Percentiles rank a stretch among this genome's conserved stretches.
phyloP scores from a whole-genome alignment of 768 basidiomycete species.

The Mycena amicta region DNA sequence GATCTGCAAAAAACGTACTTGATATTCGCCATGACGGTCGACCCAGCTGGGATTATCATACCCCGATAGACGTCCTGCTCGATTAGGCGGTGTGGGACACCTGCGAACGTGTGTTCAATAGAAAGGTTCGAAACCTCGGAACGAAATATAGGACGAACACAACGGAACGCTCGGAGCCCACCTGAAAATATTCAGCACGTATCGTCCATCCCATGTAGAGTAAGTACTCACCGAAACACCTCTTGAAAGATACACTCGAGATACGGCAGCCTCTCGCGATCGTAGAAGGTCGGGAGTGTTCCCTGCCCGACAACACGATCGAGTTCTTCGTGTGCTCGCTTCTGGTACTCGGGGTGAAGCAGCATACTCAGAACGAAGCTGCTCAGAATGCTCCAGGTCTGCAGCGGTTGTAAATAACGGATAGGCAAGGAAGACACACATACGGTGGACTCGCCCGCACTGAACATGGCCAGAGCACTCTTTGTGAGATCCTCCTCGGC shows the following conservation, averaged over 20 bases:
- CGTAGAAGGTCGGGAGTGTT: slow-evolving; percentile 23
- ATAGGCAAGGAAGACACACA: background rate
- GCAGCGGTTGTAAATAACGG: background rate
- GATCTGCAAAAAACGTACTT: slow-evolving; percentile 26
- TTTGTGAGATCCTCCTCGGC: slow-evolving; percentile 19
- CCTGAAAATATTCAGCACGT: too few relatives aligned
- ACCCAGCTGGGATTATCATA: slow-evolving; percentile 37
- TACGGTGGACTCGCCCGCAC: slow-evolving; percentile 23
- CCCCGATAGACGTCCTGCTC: slow-evolving; percentile 38
- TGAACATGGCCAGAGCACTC: slow-evolving; percentile 18
- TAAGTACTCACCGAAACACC: slow-evolving; percentile 19
- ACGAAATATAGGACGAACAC: slow-evolving; percentile 18
- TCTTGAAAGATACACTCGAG: slow-evolving; percentile 22
- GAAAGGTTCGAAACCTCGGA: background rate
- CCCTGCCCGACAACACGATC: slow-evolving; percentile 28
- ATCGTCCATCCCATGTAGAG: too few relatives aligned
- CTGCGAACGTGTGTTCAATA: slow-evolving; percentile 15
- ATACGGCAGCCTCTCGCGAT: slow-evolving; percentile 10
- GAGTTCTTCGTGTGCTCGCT: slow-evolving; percentile 33
- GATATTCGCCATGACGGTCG: slow-evolving; percentile 36
- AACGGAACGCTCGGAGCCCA: too few relatives aligned
- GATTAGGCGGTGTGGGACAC: slow-evolving; percentile 32
- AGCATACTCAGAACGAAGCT: slow-evolving; percentile 35
- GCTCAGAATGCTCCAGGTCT: slow-evolving; percentile 22
- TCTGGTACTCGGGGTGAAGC: slow-evolving; percentile 32